A percentile compares a stretch with the other conserved stretches of the same genome.
phyloP scores from a whole-genome alignment of 768 basidiomycete species.

The Dendrothele bispora region DNA sequence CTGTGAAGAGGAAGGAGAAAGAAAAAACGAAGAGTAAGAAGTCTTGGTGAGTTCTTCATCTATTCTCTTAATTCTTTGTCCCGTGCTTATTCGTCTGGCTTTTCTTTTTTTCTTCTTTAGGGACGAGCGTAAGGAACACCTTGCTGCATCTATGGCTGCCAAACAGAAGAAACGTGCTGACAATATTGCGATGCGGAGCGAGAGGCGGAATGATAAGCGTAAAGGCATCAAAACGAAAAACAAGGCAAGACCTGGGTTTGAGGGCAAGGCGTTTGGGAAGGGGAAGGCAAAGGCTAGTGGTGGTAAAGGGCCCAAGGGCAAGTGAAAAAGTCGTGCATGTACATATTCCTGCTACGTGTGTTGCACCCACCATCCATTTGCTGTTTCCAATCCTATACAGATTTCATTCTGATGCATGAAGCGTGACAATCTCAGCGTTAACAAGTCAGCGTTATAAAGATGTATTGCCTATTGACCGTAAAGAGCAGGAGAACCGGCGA shows the following conservation, averaged over 20 bases:
- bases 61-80: no score
- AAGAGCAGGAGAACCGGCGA: no score
- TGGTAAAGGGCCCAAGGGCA: no score
- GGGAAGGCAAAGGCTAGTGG: constrained; percentile 40
- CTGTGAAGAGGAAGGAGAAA: constrained; percentile 90
- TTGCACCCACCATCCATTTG: no score
- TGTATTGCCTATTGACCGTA: no score
- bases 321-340: no score
- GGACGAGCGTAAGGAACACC: constrained; percentile 83
- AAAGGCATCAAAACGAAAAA: constrained; percentile 45
- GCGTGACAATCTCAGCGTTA: no score
- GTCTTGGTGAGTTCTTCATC: constrained; percentile 62
- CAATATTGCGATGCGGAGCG: constrained; percentile 85
- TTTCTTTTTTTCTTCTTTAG: constrained; percentile 37
- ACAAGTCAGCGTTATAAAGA: no score
- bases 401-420: no score
- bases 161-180: constrained; percentile 89
- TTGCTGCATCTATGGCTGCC: constrained; percentile 73
- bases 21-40: constrained; percentile 83
- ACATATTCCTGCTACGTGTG: no score
- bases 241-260: constrained; percentile 82
- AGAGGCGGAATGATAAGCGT: constrained; percentile 71
- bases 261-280: constrained; percentile 79
- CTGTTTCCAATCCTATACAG: no score
- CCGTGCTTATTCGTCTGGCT: no score